These are phyloP conservation scores for Aphanocladium album DNA, from an alignment of 2,329 filamentous ascomycete species.

Conservation along the genomic window DNA sequence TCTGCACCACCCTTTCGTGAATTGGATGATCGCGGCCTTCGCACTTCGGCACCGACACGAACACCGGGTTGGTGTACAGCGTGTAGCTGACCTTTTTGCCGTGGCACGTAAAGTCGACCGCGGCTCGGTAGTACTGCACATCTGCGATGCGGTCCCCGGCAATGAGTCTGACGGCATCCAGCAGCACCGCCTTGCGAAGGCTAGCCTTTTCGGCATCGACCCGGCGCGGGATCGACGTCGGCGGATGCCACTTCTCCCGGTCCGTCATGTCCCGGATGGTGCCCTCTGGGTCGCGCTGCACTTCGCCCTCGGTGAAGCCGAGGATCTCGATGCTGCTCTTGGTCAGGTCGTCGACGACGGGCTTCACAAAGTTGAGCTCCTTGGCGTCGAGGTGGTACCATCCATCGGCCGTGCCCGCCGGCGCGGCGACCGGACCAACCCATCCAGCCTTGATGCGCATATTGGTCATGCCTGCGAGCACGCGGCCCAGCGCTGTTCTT, in stretches of 20 bases:
- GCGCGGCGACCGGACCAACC: neutral
- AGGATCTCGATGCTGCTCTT: neutral
- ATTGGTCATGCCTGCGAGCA: neutral
- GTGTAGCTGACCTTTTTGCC: neutral
- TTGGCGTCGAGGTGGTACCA: neutral
- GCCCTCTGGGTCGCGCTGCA: neutral
- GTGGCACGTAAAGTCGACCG: neutral
- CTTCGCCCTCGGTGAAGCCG: neutral
- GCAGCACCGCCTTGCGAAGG: neutral
- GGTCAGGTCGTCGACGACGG: neutral
- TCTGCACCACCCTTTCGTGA: neutral
- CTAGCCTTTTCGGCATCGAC: neutral
- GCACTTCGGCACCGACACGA: neutral
- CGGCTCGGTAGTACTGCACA: neutral
- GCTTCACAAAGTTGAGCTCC: neutral
- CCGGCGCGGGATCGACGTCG: neutral
- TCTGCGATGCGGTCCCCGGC: neutral
- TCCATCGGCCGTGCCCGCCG: neutral
- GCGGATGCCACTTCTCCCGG: neutral
- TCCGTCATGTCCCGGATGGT: neutral
- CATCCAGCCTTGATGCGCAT: neutral
- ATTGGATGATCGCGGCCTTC: neutral
- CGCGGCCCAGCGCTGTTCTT: neutral
- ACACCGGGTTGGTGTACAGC: neutral
- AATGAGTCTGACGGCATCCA: neutral